A percentile compares a stretch with the other conserved stretches of the same genome.
Evolutionary conservation across 768 basidiomycete species (phyloP).

Genomic region (Pleurotus cornucopiae): DNA sequence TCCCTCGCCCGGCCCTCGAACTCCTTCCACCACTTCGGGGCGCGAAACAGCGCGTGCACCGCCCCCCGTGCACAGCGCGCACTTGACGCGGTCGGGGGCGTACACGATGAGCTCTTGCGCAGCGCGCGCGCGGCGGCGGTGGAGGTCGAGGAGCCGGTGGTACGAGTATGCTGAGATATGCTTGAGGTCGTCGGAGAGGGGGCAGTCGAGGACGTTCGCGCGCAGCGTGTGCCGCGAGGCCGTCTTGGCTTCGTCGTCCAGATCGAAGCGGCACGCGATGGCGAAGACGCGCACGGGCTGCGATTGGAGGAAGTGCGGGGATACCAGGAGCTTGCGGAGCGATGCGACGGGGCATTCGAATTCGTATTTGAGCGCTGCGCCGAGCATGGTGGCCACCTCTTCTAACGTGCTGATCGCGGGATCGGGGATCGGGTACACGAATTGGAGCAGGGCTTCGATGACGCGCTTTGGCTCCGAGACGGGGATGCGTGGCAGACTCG

Average conservation of each 20-base stretch:
- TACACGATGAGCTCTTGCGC: slow-evolving; percentile 33
- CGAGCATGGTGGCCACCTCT: slow-evolving; percentile 20
- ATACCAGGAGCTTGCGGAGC: slow-evolving; percentile 21
- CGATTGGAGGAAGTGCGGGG: slow-evolving; percentile 19
- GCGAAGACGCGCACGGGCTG: slow-evolving; percentile 26
- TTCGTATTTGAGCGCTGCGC: slow-evolving; percentile 27
- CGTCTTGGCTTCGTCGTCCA: slow-evolving; percentile 23
- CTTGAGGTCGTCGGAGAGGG: slow-evolving; percentile 45
- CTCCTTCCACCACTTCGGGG: slow-evolving; percentile 46
- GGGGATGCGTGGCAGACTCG: slow-evolving; percentile 17
- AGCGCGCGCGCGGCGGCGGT: slow-evolving; percentile 34
- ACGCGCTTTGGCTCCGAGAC: slow-evolving; percentile 22
- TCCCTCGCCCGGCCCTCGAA: slow-evolving; percentile 38
- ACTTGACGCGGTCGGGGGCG: slow-evolving; percentile 28
- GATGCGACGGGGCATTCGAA: slow-evolving; percentile 21
- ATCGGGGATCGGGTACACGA: slow-evolving; percentile 30
- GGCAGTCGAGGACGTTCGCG: slow-evolving; percentile 33
- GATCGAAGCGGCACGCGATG: slow-evolving; percentile 26
- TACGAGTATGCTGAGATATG: slow-evolving; percentile 46
- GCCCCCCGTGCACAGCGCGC: slow-evolving; percentile 40
- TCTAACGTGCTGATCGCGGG: slow-evolving; percentile 14
- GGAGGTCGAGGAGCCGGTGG: slow-evolving; percentile 44
- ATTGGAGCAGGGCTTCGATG: slow-evolving; percentile 25
- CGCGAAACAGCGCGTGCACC: slow-evolving; percentile 15
- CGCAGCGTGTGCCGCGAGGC: slow-evolving; percentile 24